Percentiles rank a stretch among this genome's conserved stretches.
Evolutionary conservation across 1,284 basidiomycete species (phyloP).

Genomic region (Fomitopsis betulina): DNA sequence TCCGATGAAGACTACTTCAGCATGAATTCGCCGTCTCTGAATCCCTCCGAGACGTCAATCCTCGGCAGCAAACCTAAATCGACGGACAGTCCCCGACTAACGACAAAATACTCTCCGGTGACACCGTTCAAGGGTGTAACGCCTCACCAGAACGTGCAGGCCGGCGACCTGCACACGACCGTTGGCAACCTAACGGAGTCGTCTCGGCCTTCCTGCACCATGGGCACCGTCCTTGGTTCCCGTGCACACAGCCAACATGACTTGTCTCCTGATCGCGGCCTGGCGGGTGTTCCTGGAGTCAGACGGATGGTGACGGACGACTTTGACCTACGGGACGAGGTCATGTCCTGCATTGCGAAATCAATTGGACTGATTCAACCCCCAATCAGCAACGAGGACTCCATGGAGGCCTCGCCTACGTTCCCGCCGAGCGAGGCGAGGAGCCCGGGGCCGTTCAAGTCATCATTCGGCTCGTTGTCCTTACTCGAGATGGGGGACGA

Average conservation of each 20-base stretch:
- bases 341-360: conserved; percentile 97
- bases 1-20: conserved; percentile 55
- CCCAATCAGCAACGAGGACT: conserved; percentile 60
- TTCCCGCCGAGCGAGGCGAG: conserved; percentile 52
- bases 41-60: conserved; percentile 17
- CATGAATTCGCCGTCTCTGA: conserved; percentile 21
- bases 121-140: conserved; percentile 19
- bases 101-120: conserved; percentile 8
- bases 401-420: conserved; percentile 61
- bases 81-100: conserved; percentile 20
- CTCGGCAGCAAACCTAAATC: conserved; percentile 7
- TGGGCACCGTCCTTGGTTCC: conserved; percentile 37
- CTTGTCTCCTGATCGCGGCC: conserved; percentile 1
- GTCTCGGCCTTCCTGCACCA: conserved; percentile 44
- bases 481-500: conserved; percentile 76
- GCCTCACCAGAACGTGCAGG: conserved; percentile 44
- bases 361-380: conserved; percentile 95
- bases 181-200: conserved; percentile 41
- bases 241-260: conserved; percentile 8
- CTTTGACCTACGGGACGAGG: conserved; percentile 89
- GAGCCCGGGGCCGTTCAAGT: conserved; percentile 47
- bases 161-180: conserved; percentile 62
- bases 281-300: conserved; percentile 11
- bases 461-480: conserved; percentile 84
- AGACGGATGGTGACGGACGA: conserved; percentile 41